These are phyloP conservation scores for Globisporangium canariense DNA, from an alignment of 352 stramenopile species.

Conservation along the genomic window DNA sequence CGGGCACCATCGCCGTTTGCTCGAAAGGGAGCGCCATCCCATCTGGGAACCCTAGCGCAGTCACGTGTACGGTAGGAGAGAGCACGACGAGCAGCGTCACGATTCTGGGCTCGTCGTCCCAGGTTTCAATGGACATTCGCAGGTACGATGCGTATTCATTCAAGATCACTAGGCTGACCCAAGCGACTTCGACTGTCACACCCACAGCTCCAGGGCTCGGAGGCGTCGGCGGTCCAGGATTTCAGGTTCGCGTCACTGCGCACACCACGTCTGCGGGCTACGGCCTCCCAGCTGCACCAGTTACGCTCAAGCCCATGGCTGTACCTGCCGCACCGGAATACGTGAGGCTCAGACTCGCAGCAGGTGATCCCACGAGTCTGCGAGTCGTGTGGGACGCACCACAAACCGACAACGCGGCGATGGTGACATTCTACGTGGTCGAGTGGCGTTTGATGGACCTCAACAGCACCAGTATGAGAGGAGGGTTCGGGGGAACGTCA, in stretches of 20 bases:
- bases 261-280: slow-evolving; percentile 57
- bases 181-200: slow-evolving; percentile 26
- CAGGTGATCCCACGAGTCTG: slow-evolving; percentile 59
- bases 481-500: not conserved
- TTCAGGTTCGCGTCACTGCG: slow-evolving; percentile 59
- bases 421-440: slow-evolving; percentile 85
- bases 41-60: slow-evolving; percentile 28
- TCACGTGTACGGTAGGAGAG: slow-evolving; percentile 47
- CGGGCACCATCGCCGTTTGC: slow-evolving; percentile 46
- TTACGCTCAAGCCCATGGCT: slow-evolving; percentile 86
- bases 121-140: slow-evolving; percentile 46
- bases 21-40: slow-evolving; percentile 27
- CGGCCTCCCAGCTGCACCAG: slow-evolving; percentile 45
- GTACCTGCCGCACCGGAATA: slow-evolving; percentile 68
- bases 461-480: slow-evolving; percentile 17
- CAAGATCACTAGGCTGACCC: slow-evolving; percentile 44
- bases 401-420: slow-evolving; percentile 73
- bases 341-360: slow-evolving; percentile 76
- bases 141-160: slow-evolving; percentile 50
- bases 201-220: slow-evolving; percentile 36
- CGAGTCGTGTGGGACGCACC: slow-evolving; percentile 87
- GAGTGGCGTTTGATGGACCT: slow-evolving; percentile 70
- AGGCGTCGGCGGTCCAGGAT: slow-evolving; percentile 38
- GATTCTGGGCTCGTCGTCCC: slow-evolving; percentile 30
- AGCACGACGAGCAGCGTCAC: slow-evolving; percentile 32